These are phyloP conservation scores for Aureobasidium sp. DNA, from an alignment of 2,329 filamentous ascomycete species.

Conservation along the genomic window DNA sequence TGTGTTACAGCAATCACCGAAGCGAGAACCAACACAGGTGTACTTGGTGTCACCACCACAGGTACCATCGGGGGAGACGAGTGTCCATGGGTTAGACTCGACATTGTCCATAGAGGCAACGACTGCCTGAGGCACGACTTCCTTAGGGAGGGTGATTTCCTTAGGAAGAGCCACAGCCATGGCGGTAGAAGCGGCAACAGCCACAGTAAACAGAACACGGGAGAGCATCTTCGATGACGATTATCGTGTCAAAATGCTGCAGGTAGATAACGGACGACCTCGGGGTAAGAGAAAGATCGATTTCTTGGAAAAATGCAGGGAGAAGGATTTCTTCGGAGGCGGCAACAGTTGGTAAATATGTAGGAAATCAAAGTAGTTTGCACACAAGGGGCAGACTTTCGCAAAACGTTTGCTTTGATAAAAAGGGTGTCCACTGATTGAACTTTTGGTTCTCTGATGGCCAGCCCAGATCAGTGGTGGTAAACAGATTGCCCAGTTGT, in stretches of 20 bases:
- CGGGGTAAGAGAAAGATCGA: background rate
- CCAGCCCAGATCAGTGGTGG: slow-evolving; percentile 4
- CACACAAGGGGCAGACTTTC: background rate
- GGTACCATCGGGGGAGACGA: slow-evolving; percentile 7
- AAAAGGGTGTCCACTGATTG: background rate
- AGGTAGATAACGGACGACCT: background rate
- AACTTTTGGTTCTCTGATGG: background rate
- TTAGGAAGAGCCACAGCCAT: slow-evolving; percentile 9
- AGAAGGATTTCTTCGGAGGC: background rate
- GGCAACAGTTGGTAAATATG: slow-evolving; percentile 5
- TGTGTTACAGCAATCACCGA: slow-evolving; percentile 13
- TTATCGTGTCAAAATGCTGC: background rate
- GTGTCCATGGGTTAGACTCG: background rate
- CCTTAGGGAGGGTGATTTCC: background rate
- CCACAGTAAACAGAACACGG: slow-evolving; percentile 2
- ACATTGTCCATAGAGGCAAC: background rate
- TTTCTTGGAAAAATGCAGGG: slow-evolving; percentile 5
- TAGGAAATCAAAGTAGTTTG: background rate
- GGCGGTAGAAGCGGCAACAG: slow-evolving; percentile 7
- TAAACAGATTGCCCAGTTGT: slow-evolving; percentile 10
- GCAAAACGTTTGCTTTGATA: slow-evolving; percentile 6
- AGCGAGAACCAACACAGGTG: slow-evolving; percentile 10
- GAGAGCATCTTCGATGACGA: slow-evolving; percentile 3
- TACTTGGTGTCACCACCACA: slow-evolving; percentile 10
- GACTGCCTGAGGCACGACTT: slow-evolving; percentile 6